A percentile compares a stretch with the other conserved stretches of the same genome.
These are phyloP conservation scores for Geosmithia putterillii DNA, from an alignment of 2,329 filamentous ascomycete species.

Conservation along the genomic window DNA sequence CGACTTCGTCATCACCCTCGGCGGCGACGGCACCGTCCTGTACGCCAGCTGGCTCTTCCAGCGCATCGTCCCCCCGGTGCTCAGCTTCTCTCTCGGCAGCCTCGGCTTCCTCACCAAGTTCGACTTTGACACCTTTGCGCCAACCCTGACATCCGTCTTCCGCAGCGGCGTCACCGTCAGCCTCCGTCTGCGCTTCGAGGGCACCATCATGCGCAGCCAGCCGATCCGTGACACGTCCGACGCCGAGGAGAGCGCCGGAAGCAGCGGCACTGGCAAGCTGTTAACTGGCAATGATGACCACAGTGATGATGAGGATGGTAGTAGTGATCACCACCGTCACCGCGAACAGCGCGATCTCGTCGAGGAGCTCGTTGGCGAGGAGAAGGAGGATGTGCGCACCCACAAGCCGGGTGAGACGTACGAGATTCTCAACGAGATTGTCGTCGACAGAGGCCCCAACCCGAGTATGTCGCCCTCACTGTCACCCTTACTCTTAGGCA, in stretches of 20 bases:
- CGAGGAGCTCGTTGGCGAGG: constrained; percentile 81
- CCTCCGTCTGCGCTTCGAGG: constrained; percentile 79
- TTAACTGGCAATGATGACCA: neutral
- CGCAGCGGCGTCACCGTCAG: constrained; percentile 79
- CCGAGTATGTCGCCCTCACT: constrained; percentile 48
- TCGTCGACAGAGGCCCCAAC: constrained; percentile 87
- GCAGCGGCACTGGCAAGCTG: too few relatives aligned
- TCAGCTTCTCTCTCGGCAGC: constrained; percentile 85
- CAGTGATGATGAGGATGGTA: constrained; percentile 22
- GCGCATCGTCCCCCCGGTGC: constrained; percentile 80
- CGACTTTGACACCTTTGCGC: constrained; percentile 65
- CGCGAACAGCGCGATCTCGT: constrained; percentile 54
- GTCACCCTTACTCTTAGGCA: neutral
- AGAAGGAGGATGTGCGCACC: constrained; percentile 71
- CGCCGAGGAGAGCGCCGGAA: constrained; percentile 3
- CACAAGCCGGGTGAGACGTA: constrained; percentile 75
- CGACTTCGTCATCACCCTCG: constrained; percentile 85
- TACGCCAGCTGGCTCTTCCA: constrained; percentile 98
- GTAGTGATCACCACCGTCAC: constrained; percentile 23
- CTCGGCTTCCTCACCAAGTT: constrained; percentile 95
- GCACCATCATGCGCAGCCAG: constrained; percentile 78
- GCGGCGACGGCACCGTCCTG: constrained; percentile 92
- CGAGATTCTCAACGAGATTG: constrained; percentile 94
- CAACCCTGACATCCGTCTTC: constrained; percentile 61
- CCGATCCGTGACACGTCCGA: constrained; percentile 26